These are phyloP conservation scores for Vitis vinifera DNA, from an alignment of 164 flowering plant genomes.

Conservation along the genomic window ASM3070453v1 NC_081817.1:1613001-1613500, in stretches of 20 bases:
- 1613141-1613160: background rate
- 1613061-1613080: background rate
- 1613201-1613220: too few relatives aligned
- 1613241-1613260: background rate
- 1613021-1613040: too few relatives aligned
- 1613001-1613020: too few relatives aligned
- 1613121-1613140: background rate
- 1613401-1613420: conserved; percentile 57
- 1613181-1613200: too few relatives aligned
- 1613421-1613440: conserved; percentile 47
- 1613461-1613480: conserved; percentile 55
- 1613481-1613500: conserved; percentile 47
- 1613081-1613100: background rate
- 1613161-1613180: too few relatives aligned
- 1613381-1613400: conserved; percentile 76
- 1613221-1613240: too few relatives aligned
- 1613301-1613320: conserved; percentile 36
- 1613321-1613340: conserved; percentile 87
- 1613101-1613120: background rate
- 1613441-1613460: conserved; percentile 51
- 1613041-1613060: too few relatives aligned
- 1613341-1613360: conserved; percentile 65
- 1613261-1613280: background rate
- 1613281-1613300: background rate
- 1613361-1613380: conserved; percentile 36